Percentiles rank a stretch among this genome's conserved stretches.
Conservation (phyloP, 2,329 filamentous ascomycete species). For the Alternaria sp. region DNA sequence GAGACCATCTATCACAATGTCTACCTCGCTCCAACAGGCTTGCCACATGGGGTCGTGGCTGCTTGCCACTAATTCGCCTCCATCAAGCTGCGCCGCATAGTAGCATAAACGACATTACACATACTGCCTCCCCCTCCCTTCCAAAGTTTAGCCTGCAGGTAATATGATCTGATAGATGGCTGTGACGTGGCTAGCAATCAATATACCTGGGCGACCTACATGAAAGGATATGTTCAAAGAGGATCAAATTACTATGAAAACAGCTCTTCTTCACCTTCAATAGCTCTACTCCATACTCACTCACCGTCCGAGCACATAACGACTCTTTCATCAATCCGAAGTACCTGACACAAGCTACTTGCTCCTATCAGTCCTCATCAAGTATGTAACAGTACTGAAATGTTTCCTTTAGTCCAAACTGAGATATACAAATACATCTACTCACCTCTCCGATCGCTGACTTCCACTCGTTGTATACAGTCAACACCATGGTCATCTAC, state of each 20-base stretch:
- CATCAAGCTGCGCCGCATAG: slow-evolving; percentile 1
- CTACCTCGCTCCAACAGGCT: not conserved
- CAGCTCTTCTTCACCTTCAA: not conserved
- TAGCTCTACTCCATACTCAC: not conserved
- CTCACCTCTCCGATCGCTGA: not conserved
- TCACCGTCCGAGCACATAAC: not conserved
- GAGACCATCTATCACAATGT: not conserved
- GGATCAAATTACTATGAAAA: not conserved
- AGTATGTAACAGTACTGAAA: not conserved
- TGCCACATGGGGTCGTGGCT: not conserved
- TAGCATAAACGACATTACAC: not conserved
- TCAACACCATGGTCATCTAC: not conserved
- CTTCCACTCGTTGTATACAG: not conserved
- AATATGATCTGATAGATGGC: not conserved
- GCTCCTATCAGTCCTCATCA: not conserved
- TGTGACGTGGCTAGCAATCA: not conserved
- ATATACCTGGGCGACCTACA: not conserved
- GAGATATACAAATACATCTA: not conserved
- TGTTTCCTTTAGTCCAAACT: not conserved
- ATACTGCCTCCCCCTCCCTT: not conserved
- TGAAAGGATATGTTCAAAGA: not conserved
- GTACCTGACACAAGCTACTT: not conserved
- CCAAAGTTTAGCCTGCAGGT: not conserved
- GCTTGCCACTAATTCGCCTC: not conserved
- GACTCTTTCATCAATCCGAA: not conserved